Evolutionary conservation across 2,329 filamentous ascomycete species (phyloP).

Genomic region (Neodidymelliopsis sp.): DNA sequence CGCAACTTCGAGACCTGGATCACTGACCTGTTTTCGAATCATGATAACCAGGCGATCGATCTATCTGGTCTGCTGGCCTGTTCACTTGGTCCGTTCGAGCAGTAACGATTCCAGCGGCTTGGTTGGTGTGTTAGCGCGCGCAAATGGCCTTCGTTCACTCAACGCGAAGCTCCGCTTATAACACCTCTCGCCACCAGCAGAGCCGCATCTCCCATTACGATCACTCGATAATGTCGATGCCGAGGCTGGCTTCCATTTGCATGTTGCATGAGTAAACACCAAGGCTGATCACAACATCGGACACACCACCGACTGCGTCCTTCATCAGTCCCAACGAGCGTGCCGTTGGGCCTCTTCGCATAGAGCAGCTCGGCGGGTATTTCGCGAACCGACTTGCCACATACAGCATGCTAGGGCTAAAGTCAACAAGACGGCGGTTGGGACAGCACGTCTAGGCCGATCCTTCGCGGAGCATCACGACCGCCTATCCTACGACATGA

Average conservation of each 20-base stretch:
- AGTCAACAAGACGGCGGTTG: conserved; percentile 2
- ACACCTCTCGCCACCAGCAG: conserved; percentile 26
- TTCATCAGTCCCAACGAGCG: conserved; percentile 7
- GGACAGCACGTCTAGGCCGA: conserved; percentile 3
- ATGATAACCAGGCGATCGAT: neutral
- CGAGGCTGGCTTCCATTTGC: neutral
- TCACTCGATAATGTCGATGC: neutral
- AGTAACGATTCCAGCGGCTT: neutral
- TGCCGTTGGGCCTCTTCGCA: conserved; percentile 10
- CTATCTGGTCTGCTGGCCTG: neutral
- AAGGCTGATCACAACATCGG: conserved; percentile 3
- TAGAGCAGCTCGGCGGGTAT: conserved; percentile 1
- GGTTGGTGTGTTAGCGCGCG: conserved; percentile 3
- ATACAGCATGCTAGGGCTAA: neutral
- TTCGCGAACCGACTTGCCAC: neutral
- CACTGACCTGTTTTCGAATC: neutral
- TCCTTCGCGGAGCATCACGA: conserved; percentile 8
- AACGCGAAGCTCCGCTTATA: conserved; percentile 25
- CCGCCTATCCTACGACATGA: conserved; percentile 4
- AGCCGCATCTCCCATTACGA: conserved; percentile 25
- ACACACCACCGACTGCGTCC: neutral
- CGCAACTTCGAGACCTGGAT: conserved; percentile 11
- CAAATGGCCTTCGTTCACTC: neutral
- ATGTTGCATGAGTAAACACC: neutral
- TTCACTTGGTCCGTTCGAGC: neutral